phyloP scores from a whole-genome alignment of 306 rosid species.

The Cyamopsis tetragonoloba region DNA sequence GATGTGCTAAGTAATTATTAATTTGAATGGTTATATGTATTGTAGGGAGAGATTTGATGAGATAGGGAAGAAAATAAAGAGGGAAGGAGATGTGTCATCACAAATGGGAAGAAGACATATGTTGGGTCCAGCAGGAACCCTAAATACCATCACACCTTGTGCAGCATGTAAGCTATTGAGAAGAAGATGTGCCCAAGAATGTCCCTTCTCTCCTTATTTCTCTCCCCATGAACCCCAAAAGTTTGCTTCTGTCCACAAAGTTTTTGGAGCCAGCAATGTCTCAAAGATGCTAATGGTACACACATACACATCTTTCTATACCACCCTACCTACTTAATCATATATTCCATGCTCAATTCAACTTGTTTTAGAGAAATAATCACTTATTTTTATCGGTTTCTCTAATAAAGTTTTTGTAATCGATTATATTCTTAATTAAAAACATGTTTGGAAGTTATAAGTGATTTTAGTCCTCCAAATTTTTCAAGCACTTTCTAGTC shows the following conservation, averaged over 20 bases:
- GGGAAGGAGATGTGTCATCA: conserved; percentile 64
- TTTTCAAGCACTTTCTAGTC: too few species aligned
- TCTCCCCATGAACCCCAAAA: conserved; percentile 97
- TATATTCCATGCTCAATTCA: too few species aligned
- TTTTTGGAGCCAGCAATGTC: conserved; percentile 97
- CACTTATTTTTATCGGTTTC: too few species aligned
- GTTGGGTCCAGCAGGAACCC: conserved; percentile 83
- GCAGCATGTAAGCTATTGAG: conserved; percentile 95
- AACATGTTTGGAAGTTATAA: too few species aligned
- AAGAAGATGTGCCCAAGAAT: conserved; percentile 93
- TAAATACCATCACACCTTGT: conserved; percentile 90
- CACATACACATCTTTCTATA: not conserved
- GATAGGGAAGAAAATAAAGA: conserved; percentile 81
- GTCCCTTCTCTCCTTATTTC: conserved; percentile 96
- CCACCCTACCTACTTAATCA: not conserved
- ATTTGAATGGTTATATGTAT: not conserved
- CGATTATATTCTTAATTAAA: too few species aligned
- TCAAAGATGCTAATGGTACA: conserved; percentile 91
- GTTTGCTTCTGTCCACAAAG: conserved; percentile 95
- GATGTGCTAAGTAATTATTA: not conserved
- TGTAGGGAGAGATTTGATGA: conserved; percentile 75
- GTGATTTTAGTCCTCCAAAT: too few species aligned
- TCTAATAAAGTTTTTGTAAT: too few species aligned
- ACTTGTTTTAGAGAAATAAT: too few species aligned
- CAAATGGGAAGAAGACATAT: conserved; percentile 78